Base-by-base conservation (phyloP, 352 stramenopile genomes). In the Phytophthora capsici region DNA sequence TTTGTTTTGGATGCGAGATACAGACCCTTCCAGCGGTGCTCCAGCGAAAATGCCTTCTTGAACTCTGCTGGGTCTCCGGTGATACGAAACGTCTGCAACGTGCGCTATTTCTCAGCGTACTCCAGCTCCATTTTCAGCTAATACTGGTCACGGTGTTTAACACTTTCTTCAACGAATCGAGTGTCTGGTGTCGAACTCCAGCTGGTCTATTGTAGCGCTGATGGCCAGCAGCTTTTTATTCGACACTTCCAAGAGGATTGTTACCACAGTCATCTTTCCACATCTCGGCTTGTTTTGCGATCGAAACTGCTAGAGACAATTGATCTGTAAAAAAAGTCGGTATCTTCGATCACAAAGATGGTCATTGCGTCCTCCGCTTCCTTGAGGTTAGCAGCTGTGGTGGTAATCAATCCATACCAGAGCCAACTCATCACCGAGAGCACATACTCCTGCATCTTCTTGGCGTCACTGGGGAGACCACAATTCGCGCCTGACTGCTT, bases 251-350 rank as follows among this genome's bases (percentile, higher is more conserved):
- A 92, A 84, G 12, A 99, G 56, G 13, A 98, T 91, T 30, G n/a
- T 93, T 88, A 3, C 93, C 96, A 37, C 98, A 98, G 67, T 98
- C 91, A 36, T 93, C 81, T 59, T 97, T 97, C 95, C 94, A 98
- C 78, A 96, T 87, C 50, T 97, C 88, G 2, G 95, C 91, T 59
- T 98, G 91, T 56, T 93, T 95, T 3, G 91, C 84, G 40, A 98
- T 96, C 9, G 89, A 85, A 0, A 96, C 59, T 0, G 93, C 91
- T 1, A 99, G 90, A 1, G 63, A 63, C 88, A 98, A 66, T 99
- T 96, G 53, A 99, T 95, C 63, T 96, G 91, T 12, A 99, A 66
- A 47, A n/a, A n/a, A 99, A 99, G 52, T 98, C 93, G 0, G 97
- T 96, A 61, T 98, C 93, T n/a, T n/a, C n/a, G n/a, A n/a, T n/a